Conservation (phyloP, 2,329 filamentous ascomycete genomes). For the Colletotrichum euphorbiae region DNA sequence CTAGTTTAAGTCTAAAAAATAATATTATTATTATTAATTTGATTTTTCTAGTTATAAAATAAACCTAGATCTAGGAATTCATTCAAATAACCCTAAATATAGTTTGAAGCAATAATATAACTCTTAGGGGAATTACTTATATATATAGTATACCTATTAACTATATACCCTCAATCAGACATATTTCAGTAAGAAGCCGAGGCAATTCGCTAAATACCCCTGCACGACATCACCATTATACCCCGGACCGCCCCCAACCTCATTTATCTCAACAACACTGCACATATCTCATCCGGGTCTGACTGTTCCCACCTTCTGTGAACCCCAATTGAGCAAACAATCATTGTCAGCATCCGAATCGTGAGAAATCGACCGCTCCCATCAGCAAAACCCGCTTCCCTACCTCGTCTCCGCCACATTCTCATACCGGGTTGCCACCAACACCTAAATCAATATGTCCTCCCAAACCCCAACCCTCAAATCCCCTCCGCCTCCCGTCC, state of each 20-base stretch:
- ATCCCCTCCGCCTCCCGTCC: slow-evolving; percentile 20
- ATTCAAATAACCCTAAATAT: too few relatives aligned
- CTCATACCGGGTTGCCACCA: background rate
- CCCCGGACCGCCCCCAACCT: slow-evolving; percentile 8
- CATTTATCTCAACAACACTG: background rate
- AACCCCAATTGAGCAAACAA: background rate
- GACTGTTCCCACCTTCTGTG: background rate
- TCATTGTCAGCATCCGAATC: background rate
- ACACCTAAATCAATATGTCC: background rate
- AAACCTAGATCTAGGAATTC: too few relatives aligned
- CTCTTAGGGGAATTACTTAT: too few relatives aligned
- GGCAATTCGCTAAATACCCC: slow-evolving; percentile 12
- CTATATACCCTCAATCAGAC: too few relatives aligned
- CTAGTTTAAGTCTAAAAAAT: too few relatives aligned
- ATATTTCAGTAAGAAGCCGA: slow-evolving; percentile 14
- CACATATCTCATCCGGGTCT: background rate
- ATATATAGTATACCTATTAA: too few relatives aligned
- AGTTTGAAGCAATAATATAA: too few relatives aligned
- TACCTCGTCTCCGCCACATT: background rate
- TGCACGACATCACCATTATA: slow-evolving; percentile 13
- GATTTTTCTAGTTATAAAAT: too few relatives aligned
- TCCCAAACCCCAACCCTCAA: slow-evolving; percentile 3
- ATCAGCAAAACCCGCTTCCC: background rate
- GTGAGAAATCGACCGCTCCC: background rate
- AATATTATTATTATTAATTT: too few relatives aligned